phyloP scores from a whole-genome alignment of 768 basidiomycete species.

The Leucosporidium scottii region DNA sequence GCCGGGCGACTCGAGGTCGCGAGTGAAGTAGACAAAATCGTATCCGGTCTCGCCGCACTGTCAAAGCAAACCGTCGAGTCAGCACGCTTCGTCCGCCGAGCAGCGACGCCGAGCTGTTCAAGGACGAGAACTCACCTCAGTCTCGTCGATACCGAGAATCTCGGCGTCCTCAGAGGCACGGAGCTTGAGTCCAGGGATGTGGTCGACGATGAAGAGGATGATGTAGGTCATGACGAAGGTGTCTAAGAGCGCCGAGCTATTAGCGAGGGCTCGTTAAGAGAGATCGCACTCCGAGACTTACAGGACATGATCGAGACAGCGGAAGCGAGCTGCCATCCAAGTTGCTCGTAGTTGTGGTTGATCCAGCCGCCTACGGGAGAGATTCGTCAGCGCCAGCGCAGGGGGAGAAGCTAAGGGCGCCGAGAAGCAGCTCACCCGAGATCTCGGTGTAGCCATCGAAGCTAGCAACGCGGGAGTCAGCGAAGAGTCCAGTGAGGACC shows the following conservation, averaged over 20 bases:
- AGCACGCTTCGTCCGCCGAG: no score
- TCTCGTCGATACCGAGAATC: constrained; percentile 73
- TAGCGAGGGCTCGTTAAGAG: constrained; percentile 11
- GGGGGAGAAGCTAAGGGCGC: no score
- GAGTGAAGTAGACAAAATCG: constrained; percentile 2
- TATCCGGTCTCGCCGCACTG: not conserved
- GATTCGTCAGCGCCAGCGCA: constrained; percentile 10
- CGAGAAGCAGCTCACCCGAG: constrained; percentile 41
- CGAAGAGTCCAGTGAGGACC: constrained; percentile 69
- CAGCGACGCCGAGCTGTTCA: not conserved
- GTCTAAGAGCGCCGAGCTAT: not conserved
- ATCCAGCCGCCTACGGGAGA: constrained; percentile 48
- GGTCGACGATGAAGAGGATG: constrained; percentile 57
- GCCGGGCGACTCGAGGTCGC: constrained; percentile 1
- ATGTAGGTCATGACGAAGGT: constrained; percentile 39
- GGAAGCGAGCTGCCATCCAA: constrained; percentile 69
- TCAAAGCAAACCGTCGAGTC: no score
- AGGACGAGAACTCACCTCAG: constrained; percentile 28
- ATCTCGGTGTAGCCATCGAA: constrained; percentile 57
- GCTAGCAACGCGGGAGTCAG: constrained; percentile 55
- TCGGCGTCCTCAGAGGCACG: constrained; percentile 49
- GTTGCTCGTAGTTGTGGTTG: constrained; percentile 63
- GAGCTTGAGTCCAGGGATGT: constrained; percentile 53
- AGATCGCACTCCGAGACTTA: constrained; percentile 34
- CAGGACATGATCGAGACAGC: constrained; percentile 55